phyloP scores from a whole-genome alignment of 768 basidiomycete genomes.

The Termitomyces sp. region DNA sequence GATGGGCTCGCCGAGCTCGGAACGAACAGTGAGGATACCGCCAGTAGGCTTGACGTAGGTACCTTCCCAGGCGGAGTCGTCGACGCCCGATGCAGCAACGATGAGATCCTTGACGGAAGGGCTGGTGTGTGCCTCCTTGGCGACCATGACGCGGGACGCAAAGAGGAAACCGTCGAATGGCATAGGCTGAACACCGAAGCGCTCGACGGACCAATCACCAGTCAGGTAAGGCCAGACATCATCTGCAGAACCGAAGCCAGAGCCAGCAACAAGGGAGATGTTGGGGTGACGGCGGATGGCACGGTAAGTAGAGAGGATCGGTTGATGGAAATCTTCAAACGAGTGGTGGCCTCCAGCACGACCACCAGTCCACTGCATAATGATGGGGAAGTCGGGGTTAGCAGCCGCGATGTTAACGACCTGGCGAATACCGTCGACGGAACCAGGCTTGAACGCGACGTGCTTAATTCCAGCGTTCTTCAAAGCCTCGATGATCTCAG shows the following conservation, averaged over 20 bases:
- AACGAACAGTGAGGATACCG: conserved; percentile 94
- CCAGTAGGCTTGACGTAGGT: conserved; percentile 94
- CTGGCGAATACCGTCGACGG: conserved; percentile 95
- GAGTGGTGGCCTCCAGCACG: conserved; percentile 99
- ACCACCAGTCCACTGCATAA: conserved; percentile 99
- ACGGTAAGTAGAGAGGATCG: conserved; percentile 86
- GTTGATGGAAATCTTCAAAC: conserved; percentile 98
- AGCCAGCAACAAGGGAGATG: conserved; percentile 88
- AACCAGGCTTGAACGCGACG: conserved; percentile 97
- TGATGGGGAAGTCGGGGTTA: conserved; percentile 95
- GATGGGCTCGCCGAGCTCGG: conserved; percentile 97
- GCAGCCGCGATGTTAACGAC: conserved; percentile 93
- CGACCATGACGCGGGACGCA: conserved; percentile 97
- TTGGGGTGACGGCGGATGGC: conserved; percentile 88
- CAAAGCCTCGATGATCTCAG: conserved; percentile 89
- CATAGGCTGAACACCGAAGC: conserved; percentile 89
- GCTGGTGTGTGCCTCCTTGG: conserved; percentile 96
- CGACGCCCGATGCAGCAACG: conserved; percentile 89
- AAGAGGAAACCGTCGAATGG: conserved; percentile 98
- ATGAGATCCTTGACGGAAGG: conserved; percentile 96
- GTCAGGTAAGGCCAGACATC: conserved; percentile 97
- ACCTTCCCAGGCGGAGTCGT: conserved; percentile 88
- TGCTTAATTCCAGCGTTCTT: conserved; percentile 88
- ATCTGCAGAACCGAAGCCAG: conserved; percentile 92
- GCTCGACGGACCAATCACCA: conserved; percentile 88